Evolutionary conservation across 768 basidiomycete genomes (phyloP), one percentile per base, ranked within the genome.

Genomic region (Tulasnella sp.): DNA sequence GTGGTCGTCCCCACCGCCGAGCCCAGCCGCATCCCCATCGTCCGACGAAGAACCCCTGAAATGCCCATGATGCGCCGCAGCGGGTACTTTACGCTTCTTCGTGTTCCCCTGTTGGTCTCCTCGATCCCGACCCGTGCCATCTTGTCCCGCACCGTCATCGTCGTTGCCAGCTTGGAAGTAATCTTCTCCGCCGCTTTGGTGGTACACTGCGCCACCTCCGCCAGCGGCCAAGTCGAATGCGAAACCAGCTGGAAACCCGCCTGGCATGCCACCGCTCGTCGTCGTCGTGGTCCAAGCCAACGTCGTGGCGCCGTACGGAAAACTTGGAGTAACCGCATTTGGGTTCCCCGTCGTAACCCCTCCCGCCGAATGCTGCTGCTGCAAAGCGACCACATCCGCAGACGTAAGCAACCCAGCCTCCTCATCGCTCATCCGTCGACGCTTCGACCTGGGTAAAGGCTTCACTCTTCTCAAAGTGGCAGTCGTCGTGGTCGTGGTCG

Each of bases 81-180:
- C 93, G 0, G 94, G 94, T 3, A 95, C 94, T 84, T 95, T 95
- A 73, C 94, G 88, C 86, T 95, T 95, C 89, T 95, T 95, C 73
- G 93, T 92, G 83, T 95, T 95, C 10, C 92, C 92, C 3, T 91
- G 93, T 81, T 94, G 93, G 80, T 89, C 91, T 40, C 91, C 85
- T 82, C 92, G 91, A 36, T 48, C 42, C 21, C 68, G 38, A 84
- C 94, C 92, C 21, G 88, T 90, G 81, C 90, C 91, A 14, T 86
- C 88, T 40, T 88, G 86, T 81, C 88, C 89, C 71, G 91, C 90
- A 52, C 89, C 89, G 77, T 88, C 88, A 40, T 80, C 79, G 10
- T 36, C 36, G 24, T 31, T 48, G 2, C 52, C 78, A 62, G 12
- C 71, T 21, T 74, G 36, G 39, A 39, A 18, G n/a, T 40, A 27